A percentile compares a stretch with the other conserved stretches of the same genome.
Evolutionary conservation across 2,329 filamentous ascomycete genomes (phyloP).

Genomic region (Colletotrichum orchidophilum): DNA sequence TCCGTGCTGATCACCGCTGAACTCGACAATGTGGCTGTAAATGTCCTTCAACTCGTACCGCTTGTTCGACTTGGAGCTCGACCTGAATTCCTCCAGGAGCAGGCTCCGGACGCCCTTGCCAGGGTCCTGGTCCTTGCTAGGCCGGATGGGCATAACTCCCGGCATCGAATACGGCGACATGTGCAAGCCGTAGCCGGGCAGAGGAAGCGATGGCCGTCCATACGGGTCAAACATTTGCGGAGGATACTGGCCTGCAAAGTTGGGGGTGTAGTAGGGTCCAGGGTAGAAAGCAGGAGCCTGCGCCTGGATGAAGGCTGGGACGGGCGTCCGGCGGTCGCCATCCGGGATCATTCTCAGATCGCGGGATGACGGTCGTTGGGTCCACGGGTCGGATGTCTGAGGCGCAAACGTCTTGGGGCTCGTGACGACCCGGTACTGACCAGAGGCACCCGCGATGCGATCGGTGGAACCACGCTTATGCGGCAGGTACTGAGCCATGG

Average conservation of each 20-base stretch:
- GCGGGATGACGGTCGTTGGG: constrained; percentile 44
- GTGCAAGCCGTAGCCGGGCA: constrained; percentile 46
- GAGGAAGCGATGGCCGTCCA: constrained; percentile 9
- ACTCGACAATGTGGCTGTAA: constrained; percentile 87
- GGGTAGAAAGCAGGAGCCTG: constrained; percentile 45
- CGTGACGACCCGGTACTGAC: constrained; percentile 40
- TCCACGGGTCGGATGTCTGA: constrained; percentile 50
- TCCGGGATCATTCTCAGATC: constrained; percentile 47
- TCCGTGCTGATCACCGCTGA: constrained; percentile 94
- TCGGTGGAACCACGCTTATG: constrained; percentile 50
- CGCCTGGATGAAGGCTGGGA: constrained; percentile 43
- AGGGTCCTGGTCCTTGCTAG: constrained; percentile 65
- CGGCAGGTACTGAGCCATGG: constrained; percentile 34
- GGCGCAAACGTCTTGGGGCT: constrained; percentile 37
- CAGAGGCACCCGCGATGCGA: constrained; percentile 47
- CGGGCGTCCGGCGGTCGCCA: constrained; percentile 48
- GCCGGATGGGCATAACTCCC: constrained; percentile 43
- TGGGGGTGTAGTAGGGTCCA: constrained; percentile 44
- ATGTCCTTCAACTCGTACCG: constrained; percentile 90
- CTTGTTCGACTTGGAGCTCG: constrained; percentile 75
- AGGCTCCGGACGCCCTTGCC: constrained; percentile 73
- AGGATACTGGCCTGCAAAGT: constrained; percentile 50
- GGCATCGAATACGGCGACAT: constrained; percentile 41
- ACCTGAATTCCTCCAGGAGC: constrained; percentile 82
- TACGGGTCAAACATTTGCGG: constrained; percentile 46